Evolutionary conservation across 805 yeast genomes (phyloP), one percentile per base, ranked within the genome.

Genomic region (Zygotorulaspora chibaensis): DNA sequence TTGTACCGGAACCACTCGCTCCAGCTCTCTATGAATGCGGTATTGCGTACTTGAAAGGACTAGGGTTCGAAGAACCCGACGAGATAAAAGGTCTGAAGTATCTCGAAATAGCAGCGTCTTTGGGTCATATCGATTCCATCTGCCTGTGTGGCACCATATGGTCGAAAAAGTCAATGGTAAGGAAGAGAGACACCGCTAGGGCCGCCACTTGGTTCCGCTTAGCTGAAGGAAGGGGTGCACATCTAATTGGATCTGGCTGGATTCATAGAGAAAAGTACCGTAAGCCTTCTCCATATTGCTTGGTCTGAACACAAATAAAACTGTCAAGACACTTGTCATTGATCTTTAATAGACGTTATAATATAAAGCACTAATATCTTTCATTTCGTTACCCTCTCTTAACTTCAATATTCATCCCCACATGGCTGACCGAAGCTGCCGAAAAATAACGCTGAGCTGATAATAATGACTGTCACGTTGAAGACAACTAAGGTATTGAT

Each of bases 181-280:
- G 79, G 43, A 79, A 79, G 63, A 81, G 78, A 55, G 85, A 86
- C 58, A 61, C 73, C 40, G 62, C 66, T 38, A 68, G 76, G 55
- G 87, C 91, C 2, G 85, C 90, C 2, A 78, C 81, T 10, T 83
- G 89, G 82, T 75, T 79, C 46, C 70, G 90, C 35, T 65, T 79
- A 27, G 84, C 87, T 12, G 88, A 81, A 43, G 66, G 72, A 25
- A 72, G 74, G 52, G 89, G 89, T 3, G 75, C 75, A 17, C 75
- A 72, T 52, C 65, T 81, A 45, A 75, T 81, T 20, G 90, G 89
- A 0, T 80, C 83, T 46, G 77, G 81, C 48, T 84, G 91, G 91
- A 82, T 84, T 29, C 79, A 83, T 66, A 84, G 82, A 62, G 79
- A 78, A 38, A 84, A 83, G 67, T 84, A 84, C 56, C 61, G 70